phyloP scores from a whole-genome alignment of 192 early-diverging fungal species.

The Rhizophagus sp. region DNA sequence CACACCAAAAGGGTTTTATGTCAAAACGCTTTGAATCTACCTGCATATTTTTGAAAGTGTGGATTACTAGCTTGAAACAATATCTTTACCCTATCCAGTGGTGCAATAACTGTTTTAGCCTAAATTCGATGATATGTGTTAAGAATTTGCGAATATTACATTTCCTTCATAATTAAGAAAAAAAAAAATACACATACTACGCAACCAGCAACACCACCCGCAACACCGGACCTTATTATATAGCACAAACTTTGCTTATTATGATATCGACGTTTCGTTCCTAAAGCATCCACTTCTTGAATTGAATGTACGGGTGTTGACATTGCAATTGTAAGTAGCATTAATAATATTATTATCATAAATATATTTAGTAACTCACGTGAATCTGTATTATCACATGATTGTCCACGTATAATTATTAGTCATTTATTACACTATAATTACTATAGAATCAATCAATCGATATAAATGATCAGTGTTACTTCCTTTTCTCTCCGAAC shows the following conservation, averaged over 20 bases:
- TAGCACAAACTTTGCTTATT: constrained; percentile 41
- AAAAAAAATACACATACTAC: constrained; percentile 33
- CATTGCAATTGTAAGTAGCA: not conserved
- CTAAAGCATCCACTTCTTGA: not conserved
- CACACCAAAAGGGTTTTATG: not conserved
- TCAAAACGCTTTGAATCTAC: constrained; percentile 37
- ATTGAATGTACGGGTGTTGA: not conserved
- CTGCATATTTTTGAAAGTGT: constrained; percentile 65
- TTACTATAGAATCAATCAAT: no score
- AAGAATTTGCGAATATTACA: not conserved
- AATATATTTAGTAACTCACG: no score
- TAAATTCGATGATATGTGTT: constrained; percentile 16
- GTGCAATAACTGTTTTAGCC: constrained; percentile 81
- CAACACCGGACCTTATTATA: constrained; percentile 43
- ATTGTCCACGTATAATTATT: no score
- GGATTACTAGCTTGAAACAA: constrained; percentile 81
- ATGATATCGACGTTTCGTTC: constrained; percentile 13
- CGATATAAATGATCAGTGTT: not conserved
- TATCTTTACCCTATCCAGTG: constrained; percentile 84
- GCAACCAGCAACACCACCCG: constrained; percentile 48
- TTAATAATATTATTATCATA: no score
- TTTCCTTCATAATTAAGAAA: not conserved
- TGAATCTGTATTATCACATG: no score
- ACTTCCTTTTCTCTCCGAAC: not conserved
- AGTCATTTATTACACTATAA: no score